Conservation (phyloP, 139 green algal species). For the Asterochloris erici region DNA sequence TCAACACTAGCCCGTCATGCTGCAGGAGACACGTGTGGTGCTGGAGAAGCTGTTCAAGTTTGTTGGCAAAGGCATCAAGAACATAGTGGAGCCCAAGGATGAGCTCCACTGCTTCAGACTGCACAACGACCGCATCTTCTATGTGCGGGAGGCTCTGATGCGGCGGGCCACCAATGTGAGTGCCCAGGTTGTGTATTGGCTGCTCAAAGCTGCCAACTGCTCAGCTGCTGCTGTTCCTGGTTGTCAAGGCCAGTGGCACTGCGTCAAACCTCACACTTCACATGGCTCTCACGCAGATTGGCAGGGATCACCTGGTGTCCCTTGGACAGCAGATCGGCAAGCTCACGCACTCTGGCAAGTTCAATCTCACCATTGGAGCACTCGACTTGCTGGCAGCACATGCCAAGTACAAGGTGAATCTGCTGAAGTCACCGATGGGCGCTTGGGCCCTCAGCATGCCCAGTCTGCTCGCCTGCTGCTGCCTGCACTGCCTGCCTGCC, state of each 20-base stretch:
- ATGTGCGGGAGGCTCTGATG: conserved; percentile 92
- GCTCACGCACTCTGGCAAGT: conserved; percentile 96
- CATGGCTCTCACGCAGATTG: conserved; percentile 51
- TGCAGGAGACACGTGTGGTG: conserved; percentile 89
- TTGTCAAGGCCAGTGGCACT: background rate
- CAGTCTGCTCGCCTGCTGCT: too few species aligned
- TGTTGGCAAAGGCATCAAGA: conserved; percentile 95
- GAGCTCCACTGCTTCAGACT: conserved; percentile 88
- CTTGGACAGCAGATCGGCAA: conserved; percentile 94
- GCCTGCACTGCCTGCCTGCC: too few species aligned
- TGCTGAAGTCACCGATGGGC: background rate
- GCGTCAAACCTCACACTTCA: background rate
- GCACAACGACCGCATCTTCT: conserved; percentile 95
- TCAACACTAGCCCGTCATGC: background rate
- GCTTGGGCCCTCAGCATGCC: too few species aligned
- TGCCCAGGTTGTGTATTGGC: background rate
- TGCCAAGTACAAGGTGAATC: conserved; percentile 93
- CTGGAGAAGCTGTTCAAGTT: conserved; percentile 99
- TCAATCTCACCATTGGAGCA: conserved; percentile 85
- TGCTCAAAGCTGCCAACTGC: background rate
- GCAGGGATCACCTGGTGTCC: conserved; percentile 84
- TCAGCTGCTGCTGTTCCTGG: background rate
- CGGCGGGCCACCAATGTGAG: conserved; percentile 83
- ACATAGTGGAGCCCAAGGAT: conserved; percentile 77
- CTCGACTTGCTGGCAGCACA: conserved; percentile 89